These are phyloP conservation scores for Eucalyptus cloeziana DNA, from an alignment of 345 rosid genomes.

Conservation along the genomic window DNA sequence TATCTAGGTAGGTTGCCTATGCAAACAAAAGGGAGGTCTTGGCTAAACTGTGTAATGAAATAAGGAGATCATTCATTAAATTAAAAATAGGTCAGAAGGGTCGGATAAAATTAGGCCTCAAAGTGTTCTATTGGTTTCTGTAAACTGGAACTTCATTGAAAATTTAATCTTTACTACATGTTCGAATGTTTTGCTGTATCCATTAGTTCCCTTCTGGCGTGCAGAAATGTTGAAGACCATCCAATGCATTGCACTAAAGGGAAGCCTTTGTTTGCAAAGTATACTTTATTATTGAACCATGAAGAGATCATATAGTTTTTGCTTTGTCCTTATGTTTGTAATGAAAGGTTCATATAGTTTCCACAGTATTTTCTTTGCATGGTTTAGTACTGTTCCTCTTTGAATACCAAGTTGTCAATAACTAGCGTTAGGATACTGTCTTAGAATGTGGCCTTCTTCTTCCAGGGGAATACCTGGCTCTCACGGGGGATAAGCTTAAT, in stretches of 20 bases:
- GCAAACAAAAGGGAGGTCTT: neutral
- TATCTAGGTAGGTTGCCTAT: constrained; percentile 38
- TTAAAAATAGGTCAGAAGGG: neutral
- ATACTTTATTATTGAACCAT: neutral
- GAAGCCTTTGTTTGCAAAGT: neutral
- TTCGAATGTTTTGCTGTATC: no score
- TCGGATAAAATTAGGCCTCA: neutral
- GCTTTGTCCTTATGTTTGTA: neutral
- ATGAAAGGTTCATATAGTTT: neutral
- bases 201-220: no score
- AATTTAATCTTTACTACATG: neutral
- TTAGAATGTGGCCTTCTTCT: neutral
- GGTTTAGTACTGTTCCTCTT: neutral
- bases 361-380: neutral
- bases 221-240: neutral
- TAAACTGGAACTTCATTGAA: neutral
- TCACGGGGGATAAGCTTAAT: constrained; percentile 74
- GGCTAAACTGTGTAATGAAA: neutral
- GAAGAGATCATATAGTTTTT: neutral
- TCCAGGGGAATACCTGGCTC: constrained; percentile 85
- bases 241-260: neutral
- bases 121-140: neutral
- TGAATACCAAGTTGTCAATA: neutral
- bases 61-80: neutral
- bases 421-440: neutral